These are phyloP conservation scores for Mucor circinelloides DNA, from an alignment of 371 early-diverging fungal species.

Conservation along the genomic window DNA sequence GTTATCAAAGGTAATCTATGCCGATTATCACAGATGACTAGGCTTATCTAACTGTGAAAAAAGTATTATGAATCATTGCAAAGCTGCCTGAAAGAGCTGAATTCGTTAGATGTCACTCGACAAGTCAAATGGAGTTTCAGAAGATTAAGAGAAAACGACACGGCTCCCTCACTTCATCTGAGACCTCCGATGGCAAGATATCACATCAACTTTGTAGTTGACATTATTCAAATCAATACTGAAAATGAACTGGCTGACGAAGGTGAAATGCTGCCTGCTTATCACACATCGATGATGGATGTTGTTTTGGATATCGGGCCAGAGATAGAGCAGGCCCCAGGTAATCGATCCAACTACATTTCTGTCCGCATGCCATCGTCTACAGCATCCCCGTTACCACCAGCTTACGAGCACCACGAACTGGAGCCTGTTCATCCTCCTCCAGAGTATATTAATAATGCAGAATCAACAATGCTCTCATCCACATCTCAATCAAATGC, in stretches of 20 bases:
- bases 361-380: neutral
- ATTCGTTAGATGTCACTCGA: slow-evolving; percentile 27
- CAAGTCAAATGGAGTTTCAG: slow-evolving; percentile 44
- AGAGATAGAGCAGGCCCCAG: slow-evolving; percentile 1
- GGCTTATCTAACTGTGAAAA: neutral
- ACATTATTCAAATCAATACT: slow-evolving; percentile 33
- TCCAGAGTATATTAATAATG: slow-evolving; percentile 11
- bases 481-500: neutral
- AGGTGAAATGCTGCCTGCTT: slow-evolving; percentile 36
- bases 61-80: slow-evolving; percentile 42
- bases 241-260: slow-evolving; percentile 27
- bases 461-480: neutral
- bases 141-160: slow-evolving; percentile 35
- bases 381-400: slow-evolving; percentile 11
- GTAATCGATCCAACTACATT: slow-evolving; percentile 4
- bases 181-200: slow-evolving; percentile 15
- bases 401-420: slow-evolving; percentile 15
- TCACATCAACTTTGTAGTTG: slow-evolving; percentile 34
- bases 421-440: slow-evolving; percentile 16
- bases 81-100: slow-evolving; percentile 35
- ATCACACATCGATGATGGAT: slow-evolving; percentile 34
- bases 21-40: neutral
- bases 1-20: slow-evolving; percentile 19
- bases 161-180: slow-evolving; percentile 22
- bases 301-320: slow-evolving; percentile 43